Conservation (phyloP, 805 yeast species). For the Nakazawaea wyomingensis region DNA sequence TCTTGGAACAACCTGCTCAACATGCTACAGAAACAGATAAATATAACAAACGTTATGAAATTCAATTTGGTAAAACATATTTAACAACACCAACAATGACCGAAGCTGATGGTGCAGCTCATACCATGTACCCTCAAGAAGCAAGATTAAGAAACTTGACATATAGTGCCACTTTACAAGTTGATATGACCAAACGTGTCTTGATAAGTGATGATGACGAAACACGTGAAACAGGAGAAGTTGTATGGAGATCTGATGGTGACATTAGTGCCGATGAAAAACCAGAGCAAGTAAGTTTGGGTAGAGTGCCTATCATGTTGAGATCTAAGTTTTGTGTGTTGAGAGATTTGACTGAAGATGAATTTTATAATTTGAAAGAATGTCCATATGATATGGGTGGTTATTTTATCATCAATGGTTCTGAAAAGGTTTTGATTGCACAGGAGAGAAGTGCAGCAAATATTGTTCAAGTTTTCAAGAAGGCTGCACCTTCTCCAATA, state of each 20-base stretch:
- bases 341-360: slow-evolving; percentile 85
- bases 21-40: slow-evolving; percentile 89
- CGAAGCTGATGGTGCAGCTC: slow-evolving; percentile 99
- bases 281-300: slow-evolving; percentile 76
- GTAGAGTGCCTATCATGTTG: slow-evolving; percentile 97
- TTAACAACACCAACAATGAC: slow-evolving; percentile 97
- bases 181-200: slow-evolving; percentile 90
- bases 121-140: slow-evolving; percentile 96
- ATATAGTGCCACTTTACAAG: slow-evolving; percentile 92
- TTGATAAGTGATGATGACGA: slow-evolving; percentile 76
- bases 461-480: slow-evolving; percentile 96
- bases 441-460: slow-evolving; percentile 99
- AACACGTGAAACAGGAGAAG: slow-evolving; percentile 39
- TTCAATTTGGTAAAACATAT: slow-evolving; percentile 95
- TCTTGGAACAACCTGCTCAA: slow-evolving; percentile 97
- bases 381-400: slow-evolving; percentile 99
- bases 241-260: slow-evolving; percentile 11
- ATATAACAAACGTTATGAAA: slow-evolving; percentile 88
- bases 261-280: slow-evolving; percentile 51
- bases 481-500: slow-evolving; percentile 95
- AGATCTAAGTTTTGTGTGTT: slow-evolving; percentile 94
- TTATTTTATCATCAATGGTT: slow-evolving; percentile 95
- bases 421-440: slow-evolving; percentile 96
- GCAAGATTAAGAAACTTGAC: slow-evolving; percentile 95
- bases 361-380: slow-evolving; percentile 91